These are phyloP conservation scores for Galerina sulciceps DNA, from an alignment of 768 basidiomycete species.

Conservation along the genomic window DNA sequence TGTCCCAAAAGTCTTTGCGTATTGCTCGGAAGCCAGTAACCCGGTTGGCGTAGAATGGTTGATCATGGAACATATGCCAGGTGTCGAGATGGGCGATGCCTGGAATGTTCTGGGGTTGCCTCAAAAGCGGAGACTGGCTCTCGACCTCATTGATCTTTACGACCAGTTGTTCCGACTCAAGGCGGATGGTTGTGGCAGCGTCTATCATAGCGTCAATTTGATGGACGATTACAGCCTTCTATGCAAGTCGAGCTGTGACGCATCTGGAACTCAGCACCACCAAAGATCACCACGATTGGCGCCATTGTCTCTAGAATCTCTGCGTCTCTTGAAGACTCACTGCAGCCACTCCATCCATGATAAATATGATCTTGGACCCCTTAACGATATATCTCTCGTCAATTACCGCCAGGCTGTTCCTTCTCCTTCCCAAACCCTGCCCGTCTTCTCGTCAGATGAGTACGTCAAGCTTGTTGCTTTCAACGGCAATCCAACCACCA, in stretches of 20 bases:
- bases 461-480: slow-evolving; percentile 15
- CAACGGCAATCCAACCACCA: slow-evolving; percentile 13
- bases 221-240: not conserved
- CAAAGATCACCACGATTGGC: slow-evolving; percentile 9
- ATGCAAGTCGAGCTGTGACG: not conserved
- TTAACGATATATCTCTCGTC: slow-evolving; percentile 7
- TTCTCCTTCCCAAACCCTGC: slow-evolving; percentile 11
- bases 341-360: slow-evolving; percentile 8
- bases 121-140: slow-evolving; percentile 13
- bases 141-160: slow-evolving; percentile 10
- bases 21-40: slow-evolving; percentile 20
- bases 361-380: slow-evolving; percentile 8
- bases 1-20: slow-evolving; percentile 12
- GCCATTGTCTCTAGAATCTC: slow-evolving; percentile 8
- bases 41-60: slow-evolving; percentile 20
- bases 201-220: slow-evolving; percentile 13
- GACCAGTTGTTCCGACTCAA: slow-evolving; percentile 9
- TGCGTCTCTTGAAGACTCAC: too few species aligned
- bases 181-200: slow-evolving; percentile 7
- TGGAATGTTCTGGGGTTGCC: slow-evolving; percentile 3
- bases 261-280: too few species aligned
- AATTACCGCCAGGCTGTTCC: slow-evolving; percentile 9
- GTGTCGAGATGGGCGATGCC: slow-evolving; percentile 10
- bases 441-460: slow-evolving; percentile 12
- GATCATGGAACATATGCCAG: slow-evolving; percentile 18